A percentile compares a stretch with the other conserved stretches of the same genome.
These are phyloP conservation scores for Rossbeevera mucosa DNA, from an alignment of 768 basidiomycete genomes.

Conservation along the genomic window DNA sequence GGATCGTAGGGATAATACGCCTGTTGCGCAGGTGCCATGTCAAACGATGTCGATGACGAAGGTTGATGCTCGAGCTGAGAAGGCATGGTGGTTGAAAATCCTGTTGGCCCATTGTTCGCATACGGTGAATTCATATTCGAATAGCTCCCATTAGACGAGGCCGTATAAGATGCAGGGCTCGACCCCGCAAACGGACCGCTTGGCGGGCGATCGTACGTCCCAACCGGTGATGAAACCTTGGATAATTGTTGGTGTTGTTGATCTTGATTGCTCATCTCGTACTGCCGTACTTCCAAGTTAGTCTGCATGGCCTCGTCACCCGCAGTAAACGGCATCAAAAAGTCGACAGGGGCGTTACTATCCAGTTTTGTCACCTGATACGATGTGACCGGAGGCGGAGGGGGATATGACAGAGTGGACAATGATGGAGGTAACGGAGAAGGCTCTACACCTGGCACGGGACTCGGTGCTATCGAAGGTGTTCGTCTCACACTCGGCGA, in stretches of 20 bases:
- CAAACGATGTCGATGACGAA: slow-evolving; percentile 15
- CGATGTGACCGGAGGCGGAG: slow-evolving; percentile 6
- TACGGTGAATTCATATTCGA: slow-evolving; percentile 26
- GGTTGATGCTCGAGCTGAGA: slow-evolving; percentile 16
- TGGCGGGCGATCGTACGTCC: slow-evolving; percentile 23
- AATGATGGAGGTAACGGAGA: slow-evolving; percentile 12
- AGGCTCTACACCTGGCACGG: not conserved
- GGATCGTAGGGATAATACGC: slow-evolving; percentile 23
- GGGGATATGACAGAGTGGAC: slow-evolving; percentile 8
- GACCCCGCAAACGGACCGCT: slow-evolving; percentile 15
- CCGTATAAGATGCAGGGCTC: slow-evolving; percentile 23
- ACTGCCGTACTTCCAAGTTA: slow-evolving; percentile 11
- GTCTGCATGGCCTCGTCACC: slow-evolving; percentile 16
- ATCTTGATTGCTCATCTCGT: slow-evolving; percentile 11
- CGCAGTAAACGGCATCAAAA: slow-evolving; percentile 20
- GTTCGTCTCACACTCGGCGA: slow-evolving; percentile 5
- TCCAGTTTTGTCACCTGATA: slow-evolving; percentile 12
- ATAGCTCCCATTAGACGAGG: slow-evolving; percentile 22
- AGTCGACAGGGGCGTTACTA: slow-evolving; percentile 15
- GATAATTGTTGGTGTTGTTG: slow-evolving; percentile 6
- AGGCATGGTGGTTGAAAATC: slow-evolving; percentile 10
- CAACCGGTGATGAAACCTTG: slow-evolving; percentile 3
- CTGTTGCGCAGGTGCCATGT: slow-evolving; percentile 17
- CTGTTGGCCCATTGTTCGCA: slow-evolving; percentile 14
- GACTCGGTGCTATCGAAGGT: slow-evolving; percentile 11